Percentiles rank a stretch among this genome's conserved stretches.
Conservation (phyloP, 345 rosid species). For the Boechera retrofracta region DNA sequence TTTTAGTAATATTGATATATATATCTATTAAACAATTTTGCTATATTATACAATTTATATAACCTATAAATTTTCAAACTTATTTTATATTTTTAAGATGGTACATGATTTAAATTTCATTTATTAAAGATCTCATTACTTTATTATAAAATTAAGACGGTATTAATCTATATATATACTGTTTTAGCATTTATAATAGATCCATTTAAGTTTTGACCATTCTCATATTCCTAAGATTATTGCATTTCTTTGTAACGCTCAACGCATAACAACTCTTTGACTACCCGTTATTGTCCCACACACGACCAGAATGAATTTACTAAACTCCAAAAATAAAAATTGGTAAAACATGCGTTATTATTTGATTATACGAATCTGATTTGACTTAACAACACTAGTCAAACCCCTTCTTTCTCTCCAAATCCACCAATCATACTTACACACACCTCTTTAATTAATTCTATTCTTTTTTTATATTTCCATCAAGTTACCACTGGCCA, state of each 20-base stretch:
- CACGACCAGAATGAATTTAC: conserved; percentile 16
- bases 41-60: background rate
- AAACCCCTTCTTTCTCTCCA: conserved; percentile 16
- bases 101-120: background rate
- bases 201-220: background rate
- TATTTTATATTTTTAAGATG: background rate
- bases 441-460: conserved; percentile 15
- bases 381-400: conserved; percentile 43
- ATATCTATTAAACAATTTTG: background rate
- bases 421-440: conserved; percentile 33
- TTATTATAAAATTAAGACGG: background rate
- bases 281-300: conserved; percentile 29
- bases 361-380: conserved; percentile 36
- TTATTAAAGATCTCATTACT: background rate
- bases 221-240: conserved; percentile 4
- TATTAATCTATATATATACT: background rate
- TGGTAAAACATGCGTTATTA: background rate
- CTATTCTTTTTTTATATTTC: background rate
- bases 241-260: conserved; percentile 23
- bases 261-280: conserved; percentile 26
- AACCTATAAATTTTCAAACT: background rate
- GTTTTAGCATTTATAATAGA: background rate
- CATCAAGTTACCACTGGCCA: conserved; percentile 28
- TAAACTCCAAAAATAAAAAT: conserved; percentile 8
- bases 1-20: background rate